Evolutionary conservation across 2,329 filamentous ascomycete species (phyloP).

Genomic region (Aspergillus novoparasiticus): DNA sequence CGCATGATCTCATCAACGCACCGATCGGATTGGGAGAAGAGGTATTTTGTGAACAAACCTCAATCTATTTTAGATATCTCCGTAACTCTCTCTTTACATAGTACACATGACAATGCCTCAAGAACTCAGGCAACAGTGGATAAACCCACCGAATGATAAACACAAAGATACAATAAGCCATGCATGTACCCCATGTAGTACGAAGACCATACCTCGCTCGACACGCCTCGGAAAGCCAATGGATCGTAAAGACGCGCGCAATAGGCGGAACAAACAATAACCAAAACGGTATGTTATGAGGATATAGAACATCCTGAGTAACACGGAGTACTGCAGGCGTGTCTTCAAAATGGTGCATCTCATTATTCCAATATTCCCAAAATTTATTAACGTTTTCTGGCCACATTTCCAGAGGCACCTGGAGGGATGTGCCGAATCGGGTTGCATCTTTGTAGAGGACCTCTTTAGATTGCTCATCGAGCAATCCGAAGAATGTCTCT

Average conservation of each 20-base stretch:
- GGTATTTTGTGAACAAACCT: too few species aligned
- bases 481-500: neutral
- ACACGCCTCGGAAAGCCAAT: neutral
- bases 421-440: neutral
- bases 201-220: neutral
- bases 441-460: neutral
- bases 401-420: neutral
- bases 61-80: neutral
- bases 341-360: neutral
- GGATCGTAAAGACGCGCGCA: neutral
- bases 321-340: neutral
- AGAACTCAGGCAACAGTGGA: neutral
- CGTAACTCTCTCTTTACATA: neutral
- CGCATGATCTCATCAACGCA: too few species aligned
- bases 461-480: neutral
- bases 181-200: neutral
- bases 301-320: neutral
- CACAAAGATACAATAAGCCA: neutral
- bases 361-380: neutral
- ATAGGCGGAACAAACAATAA: neutral
- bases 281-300: neutral
- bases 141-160: neutral
- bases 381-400: neutral
- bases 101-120: neutral
- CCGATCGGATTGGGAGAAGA: too few species aligned